phyloP scores from a whole-genome alignment of 768 basidiomycete genomes.

The Tubosaeta brunneosetosa region DNA sequence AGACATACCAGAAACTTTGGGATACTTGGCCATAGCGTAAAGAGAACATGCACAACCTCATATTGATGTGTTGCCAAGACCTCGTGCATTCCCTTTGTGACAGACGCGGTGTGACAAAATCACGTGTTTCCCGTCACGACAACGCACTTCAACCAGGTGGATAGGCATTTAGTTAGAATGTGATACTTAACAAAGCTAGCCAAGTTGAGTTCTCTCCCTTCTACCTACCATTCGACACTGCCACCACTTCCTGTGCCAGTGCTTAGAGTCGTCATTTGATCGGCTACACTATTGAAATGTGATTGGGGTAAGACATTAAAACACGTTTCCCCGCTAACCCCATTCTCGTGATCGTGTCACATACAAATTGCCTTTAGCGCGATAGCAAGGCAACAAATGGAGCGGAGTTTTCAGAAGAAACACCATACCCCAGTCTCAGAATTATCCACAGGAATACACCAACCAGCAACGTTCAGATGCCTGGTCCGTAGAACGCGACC shows the following conservation, averaged over 20 bases:
- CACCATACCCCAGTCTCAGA: neutral
- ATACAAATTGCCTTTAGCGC: neutral
- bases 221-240: no score
- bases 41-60: neutral
- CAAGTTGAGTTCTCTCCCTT: no score
- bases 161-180: no score
- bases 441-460: neutral
- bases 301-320: neutral
- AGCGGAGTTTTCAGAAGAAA: neutral
- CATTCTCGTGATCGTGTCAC: neutral
- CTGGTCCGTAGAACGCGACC: neutral
- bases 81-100: constrained; percentile 17
- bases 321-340: neutral
- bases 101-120: constrained; percentile 20
- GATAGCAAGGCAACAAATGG: neutral
- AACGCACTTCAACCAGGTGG: neutral
- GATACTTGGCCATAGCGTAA: constrained; percentile 27
- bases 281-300: neutral
- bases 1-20: constrained; percentile 27
- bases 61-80: constrained; percentile 5
- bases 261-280: neutral
- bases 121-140: constrained; percentile 11
- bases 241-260: no score
- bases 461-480: neutral
- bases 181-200: no score